Conservation (phyloP, 2,329 filamentous ascomycete genomes). For the Arthrobotrys sinensis region DNA sequence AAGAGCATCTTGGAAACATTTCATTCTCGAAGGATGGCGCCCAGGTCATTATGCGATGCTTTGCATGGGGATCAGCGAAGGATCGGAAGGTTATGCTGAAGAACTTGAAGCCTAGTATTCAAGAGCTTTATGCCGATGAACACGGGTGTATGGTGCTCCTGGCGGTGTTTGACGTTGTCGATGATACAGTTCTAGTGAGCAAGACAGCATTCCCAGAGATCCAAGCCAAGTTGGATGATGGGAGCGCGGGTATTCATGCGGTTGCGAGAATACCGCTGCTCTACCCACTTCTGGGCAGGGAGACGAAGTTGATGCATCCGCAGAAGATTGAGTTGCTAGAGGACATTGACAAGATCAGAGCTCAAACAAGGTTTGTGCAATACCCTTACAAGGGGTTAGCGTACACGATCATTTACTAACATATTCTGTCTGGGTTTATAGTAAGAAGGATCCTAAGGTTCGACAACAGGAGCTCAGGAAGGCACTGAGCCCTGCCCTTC, state of each 20-base stretch:
- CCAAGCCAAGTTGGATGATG: slow-evolving; percentile 68
- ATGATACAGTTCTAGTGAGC: slow-evolving; percentile 89
- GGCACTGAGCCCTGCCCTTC: slow-evolving; percentile 80
- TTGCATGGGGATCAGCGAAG: slow-evolving; percentile 90
- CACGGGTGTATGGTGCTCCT: slow-evolving; percentile 86
- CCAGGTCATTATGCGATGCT: slow-evolving; percentile 82
- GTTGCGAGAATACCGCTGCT: slow-evolving; percentile 77
- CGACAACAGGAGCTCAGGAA: slow-evolving; percentile 83
- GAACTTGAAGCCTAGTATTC: slow-evolving; percentile 89
- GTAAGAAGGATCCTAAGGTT: slow-evolving; percentile 88
- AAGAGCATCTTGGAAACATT: slow-evolving; percentile 92
- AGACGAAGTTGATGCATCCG: slow-evolving; percentile 76
- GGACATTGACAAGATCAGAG: slow-evolving; percentile 84
- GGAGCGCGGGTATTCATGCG: slow-evolving; percentile 68
- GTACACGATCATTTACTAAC: slow-evolving; percentile 20
- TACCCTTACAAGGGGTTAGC: neutral
- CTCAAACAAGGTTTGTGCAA: slow-evolving; percentile 74
- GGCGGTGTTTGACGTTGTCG: slow-evolving; percentile 88
- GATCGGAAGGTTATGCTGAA: slow-evolving; percentile 91
- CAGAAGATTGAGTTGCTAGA: slow-evolving; percentile 79
- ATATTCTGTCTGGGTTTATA: slow-evolving; percentile 66
- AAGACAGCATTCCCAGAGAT: slow-evolving; percentile 92
- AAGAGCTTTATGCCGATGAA: slow-evolving; percentile 84
- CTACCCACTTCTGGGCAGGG: slow-evolving; percentile 81
- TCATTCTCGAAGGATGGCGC: slow-evolving; percentile 94